Percentiles rank a stretch among this genome's conserved stretches.
Evolutionary conservation across 495 filamentous ascomycete genomes (phyloP).

Genomic region (Podospora australis): DNA sequence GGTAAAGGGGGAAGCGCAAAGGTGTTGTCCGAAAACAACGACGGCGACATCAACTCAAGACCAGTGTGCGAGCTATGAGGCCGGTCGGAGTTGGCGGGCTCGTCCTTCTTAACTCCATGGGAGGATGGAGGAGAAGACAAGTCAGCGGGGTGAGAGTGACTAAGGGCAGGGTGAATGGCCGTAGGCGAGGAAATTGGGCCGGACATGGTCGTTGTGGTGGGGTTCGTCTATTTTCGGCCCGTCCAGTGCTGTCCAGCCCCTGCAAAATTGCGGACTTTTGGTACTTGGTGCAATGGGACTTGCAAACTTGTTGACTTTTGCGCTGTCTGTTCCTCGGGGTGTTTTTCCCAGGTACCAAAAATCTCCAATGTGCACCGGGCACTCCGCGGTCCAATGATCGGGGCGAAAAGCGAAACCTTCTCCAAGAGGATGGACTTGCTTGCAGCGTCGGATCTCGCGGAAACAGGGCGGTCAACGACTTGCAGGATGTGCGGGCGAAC

Average conservation of each 20-base stretch:
- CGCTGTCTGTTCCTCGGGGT: not conserved
- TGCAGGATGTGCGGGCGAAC: not conserved
- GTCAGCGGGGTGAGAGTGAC: constrained; percentile 18
- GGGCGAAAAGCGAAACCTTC: not conserved
- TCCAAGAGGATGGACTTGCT: not conserved
- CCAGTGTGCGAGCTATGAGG: constrained; percentile 18
- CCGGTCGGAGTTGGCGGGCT: constrained; percentile 15
- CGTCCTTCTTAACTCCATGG: constrained; percentile 20
- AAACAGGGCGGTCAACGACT: not conserved
- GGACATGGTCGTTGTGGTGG: constrained; percentile 22
- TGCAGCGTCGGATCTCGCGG: constrained; percentile 10
- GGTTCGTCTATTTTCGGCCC: constrained; percentile 19
- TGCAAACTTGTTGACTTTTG: not conserved
- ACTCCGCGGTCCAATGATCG: not conserved
- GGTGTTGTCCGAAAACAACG: constrained; percentile 3
- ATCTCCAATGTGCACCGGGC: constrained; percentile 1
- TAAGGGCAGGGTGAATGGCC: constrained; percentile 35
- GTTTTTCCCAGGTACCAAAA: not conserved
- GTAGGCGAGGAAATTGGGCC: constrained; percentile 33
- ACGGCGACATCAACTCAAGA: constrained; percentile 6
- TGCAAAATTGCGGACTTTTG: constrained; percentile 3
- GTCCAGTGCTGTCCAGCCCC: not conserved
- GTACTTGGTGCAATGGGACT: not conserved
- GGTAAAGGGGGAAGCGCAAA: no score
- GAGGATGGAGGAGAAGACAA: constrained; percentile 10